Conservation (phyloP, 306 rosid genomes). For the Biancaea sappan region DNA sequence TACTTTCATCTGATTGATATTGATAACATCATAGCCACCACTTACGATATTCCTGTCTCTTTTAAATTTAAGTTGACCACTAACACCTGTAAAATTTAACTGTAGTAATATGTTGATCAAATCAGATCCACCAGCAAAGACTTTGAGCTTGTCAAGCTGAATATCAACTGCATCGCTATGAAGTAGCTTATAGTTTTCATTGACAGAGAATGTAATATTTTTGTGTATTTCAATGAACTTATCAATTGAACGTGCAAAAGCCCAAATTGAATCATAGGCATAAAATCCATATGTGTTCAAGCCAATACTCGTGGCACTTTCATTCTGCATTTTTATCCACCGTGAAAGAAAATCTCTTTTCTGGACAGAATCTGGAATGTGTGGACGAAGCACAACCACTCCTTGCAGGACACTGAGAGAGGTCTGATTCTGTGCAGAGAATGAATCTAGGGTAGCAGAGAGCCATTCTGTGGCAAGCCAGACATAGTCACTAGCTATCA, state of each 20-base stretch:
- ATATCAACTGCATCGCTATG: slow-evolving; percentile 40
- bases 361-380: slow-evolving; percentile 60
- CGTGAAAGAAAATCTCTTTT: slow-evolving; percentile 56
- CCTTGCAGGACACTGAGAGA: slow-evolving; percentile 64
- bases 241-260: slow-evolving; percentile 70
- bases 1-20: slow-evolving; percentile 54
- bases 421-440: slow-evolving; percentile 43
- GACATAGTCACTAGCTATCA: slow-evolving; percentile 72
- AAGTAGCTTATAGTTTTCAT: slow-evolving; percentile 31
- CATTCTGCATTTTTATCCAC: slow-evolving; percentile 58
- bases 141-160: slow-evolving; percentile 68
- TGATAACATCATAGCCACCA: slow-evolving; percentile 78
- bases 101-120: slow-evolving; percentile 54
- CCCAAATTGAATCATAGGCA: slow-evolving; percentile 88
- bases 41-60: slow-evolving; percentile 53
- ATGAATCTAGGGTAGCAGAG: slow-evolving; percentile 72
- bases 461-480: slow-evolving; percentile 97
- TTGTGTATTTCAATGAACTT: slow-evolving; percentile 46
- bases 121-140: slow-evolving; percentile 67
- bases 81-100: slow-evolving; percentile 74
- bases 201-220: slow-evolving; percentile 58
- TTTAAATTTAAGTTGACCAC: slow-evolving; percentile 66
- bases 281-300: slow-evolving; percentile 67
- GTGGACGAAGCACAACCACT: slow-evolving; percentile 79
- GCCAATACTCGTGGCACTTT: slow-evolving; percentile 47